Percentiles rank a stretch among this genome's conserved stretches.
phyloP scores from a whole-genome alignment of 352 stramenopile genomes.

The Phytophthora quininea region DNA sequence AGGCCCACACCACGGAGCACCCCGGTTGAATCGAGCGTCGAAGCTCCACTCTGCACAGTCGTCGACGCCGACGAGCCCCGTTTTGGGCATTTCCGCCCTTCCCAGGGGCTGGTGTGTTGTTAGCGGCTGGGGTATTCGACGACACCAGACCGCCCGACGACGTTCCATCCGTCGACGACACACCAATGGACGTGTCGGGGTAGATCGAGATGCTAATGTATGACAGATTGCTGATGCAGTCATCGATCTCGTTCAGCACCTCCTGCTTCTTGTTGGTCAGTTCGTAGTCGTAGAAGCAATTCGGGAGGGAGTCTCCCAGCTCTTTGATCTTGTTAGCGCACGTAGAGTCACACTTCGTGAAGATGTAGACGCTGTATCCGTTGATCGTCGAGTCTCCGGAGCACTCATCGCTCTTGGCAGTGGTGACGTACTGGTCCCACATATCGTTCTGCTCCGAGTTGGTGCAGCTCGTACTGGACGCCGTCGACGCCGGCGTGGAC shows the following conservation, averaged over 20 bases:
- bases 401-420: constrained; percentile 33
- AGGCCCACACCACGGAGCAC: neutral
- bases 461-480: constrained; percentile 21
- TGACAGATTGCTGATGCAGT: constrained; percentile 6
- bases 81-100: neutral
- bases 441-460: constrained; percentile 20
- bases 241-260: constrained; percentile 13
- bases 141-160: constrained; percentile 1
- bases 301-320: constrained; percentile 25
- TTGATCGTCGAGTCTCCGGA: constrained; percentile 18
- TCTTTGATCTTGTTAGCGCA: constrained; percentile 23
- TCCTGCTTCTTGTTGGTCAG: constrained; percentile 41
- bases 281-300: constrained; percentile 46
- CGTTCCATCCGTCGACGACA: neutral
- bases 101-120: too few species aligned
- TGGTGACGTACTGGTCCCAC: constrained; percentile 20
- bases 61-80: too few species aligned
- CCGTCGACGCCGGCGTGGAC: constrained; percentile 17
- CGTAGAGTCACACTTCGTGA: constrained; percentile 30
- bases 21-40: neutral
- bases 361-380: constrained; percentile 28
- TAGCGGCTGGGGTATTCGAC: neutral
- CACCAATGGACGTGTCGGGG: constrained; percentile 11
- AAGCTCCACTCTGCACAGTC: too few species aligned
- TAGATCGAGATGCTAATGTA: constrained; percentile 18